Evolutionary conservation across 192 early-diverging fungal species (phyloP).

Genomic region (Coemansia sp.): DNA sequence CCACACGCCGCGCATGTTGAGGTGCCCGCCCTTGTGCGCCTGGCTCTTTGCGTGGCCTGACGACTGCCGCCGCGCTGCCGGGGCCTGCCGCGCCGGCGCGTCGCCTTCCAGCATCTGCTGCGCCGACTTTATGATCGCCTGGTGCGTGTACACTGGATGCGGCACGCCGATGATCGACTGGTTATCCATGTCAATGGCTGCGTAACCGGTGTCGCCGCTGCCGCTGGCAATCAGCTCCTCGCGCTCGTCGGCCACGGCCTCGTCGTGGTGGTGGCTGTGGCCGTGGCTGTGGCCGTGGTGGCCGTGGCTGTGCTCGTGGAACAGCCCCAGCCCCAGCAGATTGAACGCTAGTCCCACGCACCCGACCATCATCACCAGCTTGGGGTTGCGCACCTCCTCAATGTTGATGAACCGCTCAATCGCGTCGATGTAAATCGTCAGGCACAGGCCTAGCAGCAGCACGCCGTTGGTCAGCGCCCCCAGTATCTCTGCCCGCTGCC

Average conservation of each 20-base stretch:
- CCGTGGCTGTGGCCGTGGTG: slow-evolving; percentile 58
- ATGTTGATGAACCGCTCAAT: slow-evolving; percentile 75
- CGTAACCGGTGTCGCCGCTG: slow-evolving; percentile 9
- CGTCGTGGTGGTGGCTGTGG: slow-evolving; percentile 38
- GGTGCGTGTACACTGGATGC: slow-evolving; percentile 53
- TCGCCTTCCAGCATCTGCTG: slow-evolving; percentile 28
- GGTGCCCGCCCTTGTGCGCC: slow-evolving; percentile 30
- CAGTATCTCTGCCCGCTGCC: slow-evolving; percentile 87
- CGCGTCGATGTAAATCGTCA: slow-evolving; percentile 83
- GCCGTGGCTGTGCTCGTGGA: slow-evolving; percentile 72
- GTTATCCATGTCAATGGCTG: slow-evolving; percentile 20
- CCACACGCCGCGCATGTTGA: slow-evolving; percentile 77
- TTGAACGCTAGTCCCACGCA: slow-evolving; percentile 73
- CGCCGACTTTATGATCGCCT: slow-evolving; percentile 52
- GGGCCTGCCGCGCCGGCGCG: slow-evolving; percentile 24
- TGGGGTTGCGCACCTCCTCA: slow-evolving; percentile 65
- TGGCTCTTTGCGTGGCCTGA: slow-evolving; percentile 3
- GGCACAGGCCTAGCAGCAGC: slow-evolving; percentile 83
- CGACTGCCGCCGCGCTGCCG: slow-evolving; percentile 15
- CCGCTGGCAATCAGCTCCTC: slow-evolving; percentile 20
- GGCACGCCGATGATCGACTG: slow-evolving; percentile 52
- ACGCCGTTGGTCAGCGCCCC: slow-evolving; percentile 92
- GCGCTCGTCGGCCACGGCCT: slow-evolving; percentile 26
- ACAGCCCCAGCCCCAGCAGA: slow-evolving; percentile 74
- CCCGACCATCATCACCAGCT: slow-evolving; percentile 74